Evolutionary conservation across 768 basidiomycete genomes (phyloP), one percentile per base, ranked within the genome.

Genomic region (Phylloporus scabripes): DNA sequence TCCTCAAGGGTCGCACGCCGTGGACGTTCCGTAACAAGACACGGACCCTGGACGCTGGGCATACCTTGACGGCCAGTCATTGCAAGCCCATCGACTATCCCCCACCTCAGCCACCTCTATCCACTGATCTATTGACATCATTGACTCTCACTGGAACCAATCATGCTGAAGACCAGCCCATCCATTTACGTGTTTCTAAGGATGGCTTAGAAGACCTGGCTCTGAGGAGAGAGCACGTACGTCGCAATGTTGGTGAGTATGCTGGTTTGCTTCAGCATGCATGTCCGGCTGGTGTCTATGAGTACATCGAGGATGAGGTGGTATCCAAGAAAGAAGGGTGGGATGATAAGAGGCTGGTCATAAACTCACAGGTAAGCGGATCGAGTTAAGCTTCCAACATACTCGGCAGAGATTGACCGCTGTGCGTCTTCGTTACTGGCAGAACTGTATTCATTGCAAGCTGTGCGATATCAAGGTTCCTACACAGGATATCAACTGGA

Each of bases 401-500:
- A 1, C 26, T 2, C 14, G 24, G 10, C 23, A n/a, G 41, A 51
- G 29, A 29, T 44, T 29, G 36, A 37, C 15, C 32, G 39, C 7
- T 15, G 12, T 41, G 6, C 6, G 7, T 31, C 12, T 31, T 31
- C 29, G 29, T 12, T 26, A 6, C n/a, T 11, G 29, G 12, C 64
- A 93, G 87, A 91, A 92, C 59, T 91, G 89, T 62, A 89, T 91
- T 31, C 89, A 95, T 64, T 96, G 92, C 73, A 96, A 94, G 68
- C 73, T 96, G 37, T 99, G 95, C 65, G 92, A 93, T 52, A 83
- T 99, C 72, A 97, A 99, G 71, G 88, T 88, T 4, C 94, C 94
- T 3, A 92, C 92, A 2, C 91, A 96, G 64, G 95, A 97, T 66
- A 96, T 99, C 57, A 90, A 85, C 14, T 98, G 95, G 95, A 86